Conservation (phyloP, 345 rosid genomes). For the Linum lewisii region DNA sequence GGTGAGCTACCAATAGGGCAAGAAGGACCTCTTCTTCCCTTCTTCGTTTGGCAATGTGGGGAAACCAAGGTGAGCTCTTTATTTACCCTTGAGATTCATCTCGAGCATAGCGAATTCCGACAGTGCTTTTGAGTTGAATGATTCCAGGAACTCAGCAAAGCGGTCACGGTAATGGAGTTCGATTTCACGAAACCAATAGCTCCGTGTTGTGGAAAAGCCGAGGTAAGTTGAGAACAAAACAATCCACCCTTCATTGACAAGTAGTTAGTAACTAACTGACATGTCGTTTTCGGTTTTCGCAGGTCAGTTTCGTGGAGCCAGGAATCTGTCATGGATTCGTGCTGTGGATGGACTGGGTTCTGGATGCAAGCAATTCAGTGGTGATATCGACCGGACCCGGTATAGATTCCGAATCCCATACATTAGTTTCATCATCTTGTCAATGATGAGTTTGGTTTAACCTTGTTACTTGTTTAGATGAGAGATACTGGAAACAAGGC, state of each 20-base stretch:
- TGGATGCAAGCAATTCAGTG: conserved; percentile 46
- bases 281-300: neutral
- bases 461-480: conserved; percentile 24
- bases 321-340: conserved; percentile 84
- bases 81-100: neutral
- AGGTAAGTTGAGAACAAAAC: conserved; percentile 30
- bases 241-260: neutral
- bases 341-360: conserved; percentile 89
- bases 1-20: conserved; percentile 48
- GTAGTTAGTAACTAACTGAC: neutral
- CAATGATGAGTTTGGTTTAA: neutral
- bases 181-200: conserved; percentile 55
- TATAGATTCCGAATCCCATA: conserved; percentile 14
- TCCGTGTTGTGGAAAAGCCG: conserved; percentile 48
- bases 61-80: conserved; percentile 45
- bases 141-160: conserved; percentile 62
- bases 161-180: conserved; percentile 59
- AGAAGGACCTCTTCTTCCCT: conserved; percentile 68
- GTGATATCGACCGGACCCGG: conserved; percentile 73
- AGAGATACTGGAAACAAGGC: conserved; percentile 85
- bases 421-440: neutral
- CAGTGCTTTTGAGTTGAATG: neutral
- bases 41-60: conserved; percentile 82
- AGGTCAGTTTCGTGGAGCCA: conserved; percentile 51
- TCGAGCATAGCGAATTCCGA: conserved; percentile 7